phyloP scores from a whole-genome alignment of 2,329 filamentous ascomycete genomes.

The Ophiocordyceps camponoti-saundersi region DNA sequence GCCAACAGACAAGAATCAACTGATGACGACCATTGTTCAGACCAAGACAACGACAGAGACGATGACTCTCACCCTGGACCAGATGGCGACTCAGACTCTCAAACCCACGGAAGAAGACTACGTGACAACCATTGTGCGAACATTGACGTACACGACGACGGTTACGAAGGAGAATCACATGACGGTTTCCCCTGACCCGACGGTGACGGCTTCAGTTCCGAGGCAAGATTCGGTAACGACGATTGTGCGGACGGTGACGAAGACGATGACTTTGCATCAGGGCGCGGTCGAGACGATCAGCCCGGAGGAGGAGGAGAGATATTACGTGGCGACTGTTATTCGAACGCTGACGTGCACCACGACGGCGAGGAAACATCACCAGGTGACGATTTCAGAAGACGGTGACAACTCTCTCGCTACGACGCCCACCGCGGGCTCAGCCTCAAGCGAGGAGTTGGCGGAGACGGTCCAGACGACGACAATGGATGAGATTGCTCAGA shows the following conservation, averaged over 20 bases:
- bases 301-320: neutral
- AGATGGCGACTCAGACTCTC: neutral
- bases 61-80: neutral
- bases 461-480: too few species aligned
- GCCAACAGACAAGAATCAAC: too few species aligned
- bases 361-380: neutral
- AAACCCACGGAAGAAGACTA: neutral
- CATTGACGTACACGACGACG: neutral
- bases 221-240: neutral
- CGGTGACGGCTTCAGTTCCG: too few species aligned
- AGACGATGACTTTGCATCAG: neutral
- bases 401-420: too few species aligned
- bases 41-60: neutral
- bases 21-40: too few species aligned
- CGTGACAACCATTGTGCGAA: neutral
- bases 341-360: neutral
- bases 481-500: too few species aligned
- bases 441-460: too few species aligned
- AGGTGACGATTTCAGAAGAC: too few species aligned
- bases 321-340: neutral
- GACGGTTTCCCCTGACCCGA: neutral
- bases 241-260: neutral
- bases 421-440: too few species aligned
- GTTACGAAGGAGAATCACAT: too few species aligned
- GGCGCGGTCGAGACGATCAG: too few species aligned